Evolutionary conservation across 225 moss, liverwort and hornwort genomes (phyloP).

Genomic region (Neckera pumila): DNA sequence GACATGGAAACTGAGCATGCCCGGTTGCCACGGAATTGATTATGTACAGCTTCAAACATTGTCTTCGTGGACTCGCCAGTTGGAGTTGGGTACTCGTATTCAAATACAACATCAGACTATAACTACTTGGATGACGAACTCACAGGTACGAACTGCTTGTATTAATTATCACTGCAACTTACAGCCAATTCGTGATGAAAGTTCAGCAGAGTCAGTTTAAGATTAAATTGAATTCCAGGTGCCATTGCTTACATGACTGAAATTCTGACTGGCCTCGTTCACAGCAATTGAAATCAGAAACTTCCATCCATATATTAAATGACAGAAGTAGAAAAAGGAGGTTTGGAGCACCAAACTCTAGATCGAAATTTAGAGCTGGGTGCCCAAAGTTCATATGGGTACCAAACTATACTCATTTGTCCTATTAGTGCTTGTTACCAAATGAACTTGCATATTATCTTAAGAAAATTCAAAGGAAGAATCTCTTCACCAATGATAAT

Average conservation of each 20-base stretch:
- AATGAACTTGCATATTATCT: background rate
- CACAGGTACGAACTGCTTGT: slow-evolving; percentile 19
- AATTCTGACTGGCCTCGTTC: background rate
- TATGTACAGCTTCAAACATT: slow-evolving; percentile 49
- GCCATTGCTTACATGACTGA: background rate
- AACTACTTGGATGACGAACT: slow-evolving; percentile 45
- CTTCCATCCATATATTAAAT: background rate
- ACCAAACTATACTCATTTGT: background rate
- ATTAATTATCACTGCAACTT: background rate
- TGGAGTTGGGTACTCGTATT: slow-evolving; percentile 81
- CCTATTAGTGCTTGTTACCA: background rate
- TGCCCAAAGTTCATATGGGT: background rate
- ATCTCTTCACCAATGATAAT: background rate
- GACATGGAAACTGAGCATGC: background rate
- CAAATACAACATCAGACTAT: slow-evolving; percentile 63
- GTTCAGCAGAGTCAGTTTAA: background rate
- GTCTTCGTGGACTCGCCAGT: slow-evolving; percentile 82
- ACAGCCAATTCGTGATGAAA: background rate
- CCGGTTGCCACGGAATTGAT: background rate
- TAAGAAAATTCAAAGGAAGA: background rate
- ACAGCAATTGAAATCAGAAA: background rate
- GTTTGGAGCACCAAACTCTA: background rate
- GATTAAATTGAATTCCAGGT: background rate
- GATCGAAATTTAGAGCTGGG: background rate
- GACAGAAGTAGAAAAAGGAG: background rate